A percentile compares a stretch with the other conserved stretches of the same genome.
phyloP scores from a whole-genome alignment of 805 yeast genomes.

The Wickerhamiella parazyma region DNA sequence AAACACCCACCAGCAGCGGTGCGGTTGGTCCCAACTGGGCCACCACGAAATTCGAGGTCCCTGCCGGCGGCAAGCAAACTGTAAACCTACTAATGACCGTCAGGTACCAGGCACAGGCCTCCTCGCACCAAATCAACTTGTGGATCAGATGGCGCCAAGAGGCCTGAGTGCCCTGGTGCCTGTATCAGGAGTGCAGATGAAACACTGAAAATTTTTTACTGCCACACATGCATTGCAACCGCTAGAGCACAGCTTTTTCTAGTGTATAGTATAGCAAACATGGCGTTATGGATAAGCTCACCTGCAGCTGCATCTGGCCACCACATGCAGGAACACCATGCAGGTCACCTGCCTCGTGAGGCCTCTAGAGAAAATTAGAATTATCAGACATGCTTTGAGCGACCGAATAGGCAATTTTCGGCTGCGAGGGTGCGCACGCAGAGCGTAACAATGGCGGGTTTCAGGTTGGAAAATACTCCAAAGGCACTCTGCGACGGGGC shows the following conservation, averaged over 20 bases:
- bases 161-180: not conserved
- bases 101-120: not conserved
- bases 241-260: no score
- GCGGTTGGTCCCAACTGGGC: constrained; percentile 24
- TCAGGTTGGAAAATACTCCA: no score
- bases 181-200: not conserved
- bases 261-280: no score
- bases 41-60: constrained; percentile 8
- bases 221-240: not conserved
- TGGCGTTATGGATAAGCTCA: no score
- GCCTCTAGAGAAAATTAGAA: not conserved
- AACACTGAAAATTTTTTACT: not conserved
- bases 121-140: not conserved
- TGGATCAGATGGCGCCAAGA: constrained; percentile 1
- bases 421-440: not conserved
- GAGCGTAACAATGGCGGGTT: not conserved
- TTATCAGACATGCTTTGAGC: not conserved
- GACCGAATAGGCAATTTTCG: no score
- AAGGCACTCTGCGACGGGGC: no score
- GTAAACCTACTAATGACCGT: not conserved
- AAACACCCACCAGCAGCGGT: constrained; percentile 6
- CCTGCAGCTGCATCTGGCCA: not conserved
- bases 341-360: no score
- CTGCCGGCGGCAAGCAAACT: not conserved
- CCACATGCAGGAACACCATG: not conserved